Conservation (phyloP, 140 eudicot genomes). For the Senecio squalidus region DNA sequence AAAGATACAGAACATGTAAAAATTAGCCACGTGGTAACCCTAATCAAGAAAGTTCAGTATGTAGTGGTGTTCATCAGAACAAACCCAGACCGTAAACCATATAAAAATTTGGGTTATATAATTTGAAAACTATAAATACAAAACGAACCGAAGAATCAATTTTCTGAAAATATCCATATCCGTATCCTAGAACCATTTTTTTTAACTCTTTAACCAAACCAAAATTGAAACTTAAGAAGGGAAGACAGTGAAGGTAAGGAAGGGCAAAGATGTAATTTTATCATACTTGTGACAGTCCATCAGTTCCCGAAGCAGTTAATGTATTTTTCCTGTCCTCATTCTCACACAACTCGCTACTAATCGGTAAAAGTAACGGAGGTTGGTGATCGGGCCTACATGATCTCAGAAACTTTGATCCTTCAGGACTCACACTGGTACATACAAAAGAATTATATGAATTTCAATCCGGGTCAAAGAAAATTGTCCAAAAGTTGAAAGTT, state of each 20-base stretch:
- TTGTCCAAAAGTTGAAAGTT: constrained; percentile 11
- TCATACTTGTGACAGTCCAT: constrained; percentile 60
- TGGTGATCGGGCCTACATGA: constrained; percentile 83
- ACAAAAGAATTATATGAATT: constrained; percentile 18
- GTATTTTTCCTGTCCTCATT: constrained; percentile 30
- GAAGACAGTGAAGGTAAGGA: not conserved
- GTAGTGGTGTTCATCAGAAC: too few species aligned
- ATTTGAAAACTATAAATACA: too few species aligned
- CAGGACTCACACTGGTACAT: constrained; percentile 62
- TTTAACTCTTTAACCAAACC: too few species aligned
- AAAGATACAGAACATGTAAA: not conserved
- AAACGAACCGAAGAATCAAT: too few species aligned
- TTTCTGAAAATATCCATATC: too few species aligned
- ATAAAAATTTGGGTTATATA: too few species aligned
- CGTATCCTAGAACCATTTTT: too few species aligned
- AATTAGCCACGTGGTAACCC: not conserved
- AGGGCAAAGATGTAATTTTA: not conserved
- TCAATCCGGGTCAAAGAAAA: too few species aligned
- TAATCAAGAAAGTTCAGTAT: constrained; percentile 13
- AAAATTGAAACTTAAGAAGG: not conserved
- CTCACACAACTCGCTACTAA: constrained; percentile 43
- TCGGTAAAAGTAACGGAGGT: constrained; percentile 74
- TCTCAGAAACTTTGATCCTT: constrained; percentile 64
- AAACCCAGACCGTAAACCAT: too few species aligned
- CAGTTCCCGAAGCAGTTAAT: constrained; percentile 31